These are phyloP conservation scores for Tetramitus jugosus DNA, from an alignment of 208 protist species.

Conservation along the genomic window DNA sequence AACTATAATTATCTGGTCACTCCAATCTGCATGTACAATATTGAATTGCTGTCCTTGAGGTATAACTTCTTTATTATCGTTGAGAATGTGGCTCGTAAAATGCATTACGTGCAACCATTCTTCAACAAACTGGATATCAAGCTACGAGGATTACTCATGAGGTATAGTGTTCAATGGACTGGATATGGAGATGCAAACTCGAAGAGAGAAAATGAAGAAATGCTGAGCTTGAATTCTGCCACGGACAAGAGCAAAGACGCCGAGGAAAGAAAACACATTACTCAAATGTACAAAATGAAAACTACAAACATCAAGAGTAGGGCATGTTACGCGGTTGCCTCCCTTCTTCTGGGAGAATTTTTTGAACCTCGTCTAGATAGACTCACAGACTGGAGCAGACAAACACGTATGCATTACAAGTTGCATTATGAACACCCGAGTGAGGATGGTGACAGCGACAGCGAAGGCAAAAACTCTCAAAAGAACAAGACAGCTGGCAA, in stretches of 20 bases:
- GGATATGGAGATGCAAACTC: background rate
- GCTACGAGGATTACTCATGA: background rate
- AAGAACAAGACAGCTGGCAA: background rate
- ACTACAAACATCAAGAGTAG: background rate
- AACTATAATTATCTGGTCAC: background rate
- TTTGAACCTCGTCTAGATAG: background rate
- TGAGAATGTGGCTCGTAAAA: background rate
- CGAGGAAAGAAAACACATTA: background rate
- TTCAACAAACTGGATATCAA: background rate
- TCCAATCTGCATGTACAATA: background rate
- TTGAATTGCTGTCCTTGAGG: background rate
- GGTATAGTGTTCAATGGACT: constrained; percentile 18
- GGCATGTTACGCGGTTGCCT: background rate
- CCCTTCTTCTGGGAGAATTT: background rate
- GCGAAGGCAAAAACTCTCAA: background rate
- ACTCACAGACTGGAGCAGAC: background rate
- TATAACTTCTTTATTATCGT: background rate
- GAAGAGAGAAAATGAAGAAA: constrained; percentile 1
- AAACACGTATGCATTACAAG: background rate
- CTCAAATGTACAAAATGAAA: background rate
- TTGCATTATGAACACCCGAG: background rate
- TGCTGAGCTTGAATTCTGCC: background rate
- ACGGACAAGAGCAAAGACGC: background rate
- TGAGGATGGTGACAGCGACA: background rate
- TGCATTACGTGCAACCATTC: background rate